Conservation (phyloP, 1,284 basidiomycete genomes). For the Irpex rosettiformis region DNA sequence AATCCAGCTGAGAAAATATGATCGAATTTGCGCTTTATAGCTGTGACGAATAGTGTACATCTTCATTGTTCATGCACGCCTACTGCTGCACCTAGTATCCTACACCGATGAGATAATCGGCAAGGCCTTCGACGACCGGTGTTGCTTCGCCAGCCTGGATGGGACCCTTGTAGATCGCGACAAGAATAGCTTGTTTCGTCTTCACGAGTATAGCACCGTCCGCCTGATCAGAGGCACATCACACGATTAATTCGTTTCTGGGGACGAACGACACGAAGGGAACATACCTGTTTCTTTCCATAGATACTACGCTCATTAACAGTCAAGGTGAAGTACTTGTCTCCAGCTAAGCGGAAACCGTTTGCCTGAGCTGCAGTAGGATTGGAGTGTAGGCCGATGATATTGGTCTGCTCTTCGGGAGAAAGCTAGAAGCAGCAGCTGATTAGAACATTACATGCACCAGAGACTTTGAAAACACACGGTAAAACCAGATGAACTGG, state of each 20-base stretch:
- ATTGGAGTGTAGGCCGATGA: constrained; percentile 55
- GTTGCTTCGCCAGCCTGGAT: constrained; percentile 73
- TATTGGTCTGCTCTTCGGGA: constrained; percentile 70
- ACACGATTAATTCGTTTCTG: neutral
- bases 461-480: constrained; percentile 42
- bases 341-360: constrained; percentile 69
- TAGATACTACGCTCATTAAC: constrained; percentile 67
- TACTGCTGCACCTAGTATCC: constrained; percentile 40
- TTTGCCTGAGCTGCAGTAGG: constrained; percentile 42
- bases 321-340: constrained; percentile 80
- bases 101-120: constrained; percentile 75
- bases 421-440: constrained; percentile 51
- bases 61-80: neutral
- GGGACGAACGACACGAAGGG: neutral
- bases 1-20: no score
- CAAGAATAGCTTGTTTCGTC: constrained; percentile 86
- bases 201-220: constrained; percentile 83
- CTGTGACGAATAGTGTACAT: neutral
- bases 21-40: neutral
- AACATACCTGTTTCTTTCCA: constrained; percentile 77
- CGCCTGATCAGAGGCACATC: constrained; percentile 44
- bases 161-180: constrained; percentile 76
- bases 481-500: constrained; percentile 66
- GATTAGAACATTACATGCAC: neutral
- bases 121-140: constrained; percentile 69